Evolutionary conservation across 192 early-diverging fungal species (phyloP), one percentile per base, ranked within the genome.

Genomic region (Backusella macrospora): DNA sequence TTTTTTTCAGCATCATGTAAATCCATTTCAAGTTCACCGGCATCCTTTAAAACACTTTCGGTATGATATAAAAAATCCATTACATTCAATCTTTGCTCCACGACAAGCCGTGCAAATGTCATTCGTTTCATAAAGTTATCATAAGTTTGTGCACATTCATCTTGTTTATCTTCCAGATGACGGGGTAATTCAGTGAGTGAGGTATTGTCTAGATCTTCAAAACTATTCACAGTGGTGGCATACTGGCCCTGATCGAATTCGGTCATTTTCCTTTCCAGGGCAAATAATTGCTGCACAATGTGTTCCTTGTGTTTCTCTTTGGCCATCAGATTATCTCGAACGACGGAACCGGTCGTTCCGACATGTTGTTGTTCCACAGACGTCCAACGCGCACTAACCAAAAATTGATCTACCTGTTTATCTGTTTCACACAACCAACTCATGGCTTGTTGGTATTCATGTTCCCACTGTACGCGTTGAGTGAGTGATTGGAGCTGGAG

Each of bases 391-490:
- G 77, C 80, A 26, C 39, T 26, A 9, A n/a, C 26, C 44, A 79
- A 42, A 55, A 83, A 83, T 4, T 62, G 48, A 14, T 73, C 65
- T 23, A 74, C 73, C 49, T 81, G 68, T 1, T 26, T 23, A 16
- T 73, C 69, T 4, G 72, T 67, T 10, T 38, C 52, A 23, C 49
- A 37, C 12, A 82, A 40, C 78, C 74, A 72, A 10, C 65, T 66
- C 21, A 76, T 67, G 1, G 81, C 37, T 5, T 38, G 59, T 0
- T 9, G 47, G 46, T 42, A 76, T 46, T 80, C 78, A 13, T 68
- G 49, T 67, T 84, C 83, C 83, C 83, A 84, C 49, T 62, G 38
- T 6, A 72, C 76, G 40, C 83, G 81, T 29, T 75, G 65, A 6
- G 76, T 68, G 3, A 84, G 70, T 10, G 75, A 26, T 15, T 73